A percentile compares a stretch with the other conserved stretches of the same genome.
These are phyloP conservation scores for Cucurbita moschata DNA, from an alignment of 306 rosid genomes.

Conservation along the genomic window DNA sequence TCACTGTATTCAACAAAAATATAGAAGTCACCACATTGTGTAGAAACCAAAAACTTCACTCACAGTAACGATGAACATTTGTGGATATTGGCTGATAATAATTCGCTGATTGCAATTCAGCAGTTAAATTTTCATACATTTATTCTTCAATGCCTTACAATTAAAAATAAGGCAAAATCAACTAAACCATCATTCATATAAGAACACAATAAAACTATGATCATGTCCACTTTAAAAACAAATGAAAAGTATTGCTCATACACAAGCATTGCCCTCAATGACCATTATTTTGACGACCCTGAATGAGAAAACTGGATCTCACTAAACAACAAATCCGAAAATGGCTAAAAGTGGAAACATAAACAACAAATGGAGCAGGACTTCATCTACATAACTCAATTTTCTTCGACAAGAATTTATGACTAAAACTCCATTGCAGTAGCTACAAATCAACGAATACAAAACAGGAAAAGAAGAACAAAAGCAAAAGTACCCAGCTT, in stretches of 20 bases:
- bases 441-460: neutral
- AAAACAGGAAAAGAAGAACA: neutral
- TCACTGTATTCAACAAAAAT: conserved; percentile 35
- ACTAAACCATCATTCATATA: neutral
- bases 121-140: neutral
- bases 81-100: neutral
- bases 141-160: neutral
- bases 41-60: neutral
- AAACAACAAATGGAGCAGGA: neutral
- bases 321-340: neutral
- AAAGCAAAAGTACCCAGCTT: conserved; percentile 57
- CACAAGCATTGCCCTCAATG: neutral
- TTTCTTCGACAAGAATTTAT: neutral
- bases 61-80: neutral
- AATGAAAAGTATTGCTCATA: neutral
- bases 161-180: neutral
- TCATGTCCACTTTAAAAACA: neutral
- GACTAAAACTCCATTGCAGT: neutral
- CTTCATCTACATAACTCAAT: neutral
- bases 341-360: neutral
- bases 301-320: neutral
- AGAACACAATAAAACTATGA: neutral
- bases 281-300: neutral
- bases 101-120: neutral
- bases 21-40: conserved; percentile 3